phyloP scores from a whole-genome alignment of 306 rosid genomes.

The Prunus mira region DNA sequence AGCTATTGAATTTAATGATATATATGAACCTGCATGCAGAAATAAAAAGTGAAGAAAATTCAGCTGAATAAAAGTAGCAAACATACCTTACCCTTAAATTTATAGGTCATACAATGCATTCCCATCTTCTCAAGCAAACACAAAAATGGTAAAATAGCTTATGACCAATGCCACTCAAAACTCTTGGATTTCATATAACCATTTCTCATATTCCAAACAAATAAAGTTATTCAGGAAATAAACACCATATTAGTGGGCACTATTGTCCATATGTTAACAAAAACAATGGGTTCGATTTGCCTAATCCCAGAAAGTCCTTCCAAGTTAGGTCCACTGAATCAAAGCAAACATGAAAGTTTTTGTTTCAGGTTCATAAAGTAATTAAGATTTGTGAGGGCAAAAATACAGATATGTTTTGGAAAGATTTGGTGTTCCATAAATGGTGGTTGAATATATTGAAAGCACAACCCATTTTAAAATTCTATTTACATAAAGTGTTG shows the following conservation, averaged over 20 bases:
- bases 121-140: not conserved
- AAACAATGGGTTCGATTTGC: not conserved
- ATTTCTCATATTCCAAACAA: not conserved
- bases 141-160: not conserved
- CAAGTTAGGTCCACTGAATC: not conserved
- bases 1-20: too few relatives aligned
- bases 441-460: constrained; percentile 2
- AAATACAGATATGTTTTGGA: not conserved
- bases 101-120: not conserved
- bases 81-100: not conserved
- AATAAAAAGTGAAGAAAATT: too few relatives aligned
- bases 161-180: not conserved
- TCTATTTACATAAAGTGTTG: not conserved
- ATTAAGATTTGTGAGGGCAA: constrained; percentile 2
- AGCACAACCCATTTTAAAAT: constrained; percentile 13
- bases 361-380: not conserved
- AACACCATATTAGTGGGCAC: not conserved
- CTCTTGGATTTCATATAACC: not conserved
- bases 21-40: too few relatives aligned
- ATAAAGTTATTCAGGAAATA: not conserved
- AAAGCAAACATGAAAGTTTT: too few relatives aligned
- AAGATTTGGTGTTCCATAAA: constrained; percentile 12
- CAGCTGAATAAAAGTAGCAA: not conserved
- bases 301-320: not conserved
- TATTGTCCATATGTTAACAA: not conserved